Percentiles rank a stretch among this genome's conserved stretches.
Conservation (phyloP, 208 protist species). For the Trichomonas vaginalis region DNA sequence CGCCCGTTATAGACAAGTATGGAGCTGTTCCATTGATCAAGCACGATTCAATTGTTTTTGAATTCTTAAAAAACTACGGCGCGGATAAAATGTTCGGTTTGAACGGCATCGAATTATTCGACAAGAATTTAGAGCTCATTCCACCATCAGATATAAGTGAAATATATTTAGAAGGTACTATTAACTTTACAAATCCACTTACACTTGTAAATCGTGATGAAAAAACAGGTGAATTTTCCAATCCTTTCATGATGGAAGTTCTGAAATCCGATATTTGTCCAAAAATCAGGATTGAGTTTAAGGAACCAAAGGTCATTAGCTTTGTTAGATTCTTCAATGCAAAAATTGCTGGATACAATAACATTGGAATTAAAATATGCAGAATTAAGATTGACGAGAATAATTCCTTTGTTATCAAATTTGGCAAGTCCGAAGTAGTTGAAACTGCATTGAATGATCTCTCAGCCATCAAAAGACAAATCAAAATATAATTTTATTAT, state of each 20-base stretch:
- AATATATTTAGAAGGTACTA: neutral
- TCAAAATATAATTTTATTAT: too few relatives aligned
- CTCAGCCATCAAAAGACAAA: too few relatives aligned
- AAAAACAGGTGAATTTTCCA: neutral
- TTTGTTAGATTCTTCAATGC: too few relatives aligned
- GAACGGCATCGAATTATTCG: neutral
- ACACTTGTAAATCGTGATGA: neutral
- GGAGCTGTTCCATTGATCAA: neutral
- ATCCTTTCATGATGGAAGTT: neutral
- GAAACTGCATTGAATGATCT: too few relatives aligned
- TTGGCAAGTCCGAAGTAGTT: too few relatives aligned
- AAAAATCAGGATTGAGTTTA: too few relatives aligned
- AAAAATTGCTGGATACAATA: too few relatives aligned
- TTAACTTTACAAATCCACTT: neutral
- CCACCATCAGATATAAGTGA: neutral
- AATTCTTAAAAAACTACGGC: neutral
- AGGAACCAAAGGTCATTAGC: too few relatives aligned
- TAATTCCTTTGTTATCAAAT: too few relatives aligned
- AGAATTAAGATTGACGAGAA: too few relatives aligned
- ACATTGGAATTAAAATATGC: too few relatives aligned
- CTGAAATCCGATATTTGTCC: too few relatives aligned
- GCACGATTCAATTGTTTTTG: neutral
- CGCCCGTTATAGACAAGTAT: neutral
- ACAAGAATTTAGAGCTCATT: neutral
- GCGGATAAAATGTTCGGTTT: neutral